These are phyloP conservation scores for Laetiporus sulphureus DNA, from an alignment of 1,284 basidiomycete genomes.

Conservation along the genomic window DNA sequence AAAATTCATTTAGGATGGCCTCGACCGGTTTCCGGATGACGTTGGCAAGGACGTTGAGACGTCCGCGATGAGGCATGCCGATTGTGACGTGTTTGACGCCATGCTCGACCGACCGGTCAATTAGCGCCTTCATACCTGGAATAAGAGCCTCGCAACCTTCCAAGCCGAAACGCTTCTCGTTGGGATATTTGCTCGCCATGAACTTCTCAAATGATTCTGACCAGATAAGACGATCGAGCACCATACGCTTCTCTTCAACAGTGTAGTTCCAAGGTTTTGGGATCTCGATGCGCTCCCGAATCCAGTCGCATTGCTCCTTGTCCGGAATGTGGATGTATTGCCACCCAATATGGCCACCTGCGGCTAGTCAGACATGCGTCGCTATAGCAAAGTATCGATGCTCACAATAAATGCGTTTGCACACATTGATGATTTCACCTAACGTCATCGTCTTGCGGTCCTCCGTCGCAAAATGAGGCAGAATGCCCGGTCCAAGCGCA, in stretches of 20 bases:
- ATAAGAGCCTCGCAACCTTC: slow-evolving; percentile 98
- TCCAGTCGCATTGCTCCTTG: slow-evolving; percentile 99
- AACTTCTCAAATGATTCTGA: slow-evolving; percentile 99
- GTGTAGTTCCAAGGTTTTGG: slow-evolving; percentile 99
- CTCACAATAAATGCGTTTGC: slow-evolving; percentile 91
- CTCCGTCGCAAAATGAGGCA: slow-evolving; percentile 90
- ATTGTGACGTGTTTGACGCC: slow-evolving; percentile 96
- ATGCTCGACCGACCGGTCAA: slow-evolving; percentile 95
- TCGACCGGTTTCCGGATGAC: slow-evolving; percentile 98
- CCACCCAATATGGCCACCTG: slow-evolving; percentile 89
- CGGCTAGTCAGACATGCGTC: neutral
- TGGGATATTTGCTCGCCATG: slow-evolving; percentile 97
- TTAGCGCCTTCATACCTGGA: slow-evolving; percentile 98
- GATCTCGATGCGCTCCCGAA: slow-evolving; percentile 92
- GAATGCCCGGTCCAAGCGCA: slow-evolving; percentile 89
- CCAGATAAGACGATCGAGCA: slow-evolving; percentile 98
- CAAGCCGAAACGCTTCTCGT: slow-evolving; percentile 99
- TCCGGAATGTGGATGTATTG: slow-evolving; percentile 99
- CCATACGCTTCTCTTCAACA: slow-evolving; percentile 98
- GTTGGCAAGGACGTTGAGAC: slow-evolving; percentile 96
- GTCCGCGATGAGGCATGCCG: slow-evolving; percentile 99
- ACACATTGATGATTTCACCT: slow-evolving; percentile 87
- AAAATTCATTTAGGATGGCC: slow-evolving; percentile 97
- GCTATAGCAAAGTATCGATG: neutral
- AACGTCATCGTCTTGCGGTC: slow-evolving; percentile 84